phyloP scores from a whole-genome alignment of 805 yeast genomes.

The Wickerhamiella vanderwaltii region DNA sequence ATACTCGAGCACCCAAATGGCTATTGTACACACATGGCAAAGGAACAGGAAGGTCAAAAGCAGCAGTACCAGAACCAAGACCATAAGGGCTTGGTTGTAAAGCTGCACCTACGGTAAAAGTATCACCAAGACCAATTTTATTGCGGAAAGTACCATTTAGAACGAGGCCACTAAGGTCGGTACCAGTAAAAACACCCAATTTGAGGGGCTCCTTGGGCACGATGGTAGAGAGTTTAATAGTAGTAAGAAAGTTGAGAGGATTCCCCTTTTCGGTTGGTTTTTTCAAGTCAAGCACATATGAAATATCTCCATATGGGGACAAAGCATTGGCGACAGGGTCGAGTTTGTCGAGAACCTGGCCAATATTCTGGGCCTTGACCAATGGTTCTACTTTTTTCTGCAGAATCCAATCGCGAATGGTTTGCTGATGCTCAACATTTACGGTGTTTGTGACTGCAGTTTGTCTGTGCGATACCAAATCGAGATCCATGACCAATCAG shows the following conservation, averaged over 20 bases:
- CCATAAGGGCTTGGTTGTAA: conserved; percentile 18
- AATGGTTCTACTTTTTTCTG: conserved; percentile 22
- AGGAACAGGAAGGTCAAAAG: conserved; percentile 16
- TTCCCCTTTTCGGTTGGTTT: conserved; percentile 4
- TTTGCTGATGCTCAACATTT: conserved; percentile 23
- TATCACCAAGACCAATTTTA: conserved; percentile 21
- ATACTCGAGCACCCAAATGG: conserved; percentile 20
- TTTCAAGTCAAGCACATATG: conserved; percentile 13
- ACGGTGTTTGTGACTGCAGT: conserved; percentile 23
- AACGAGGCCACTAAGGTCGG: conserved; percentile 14
- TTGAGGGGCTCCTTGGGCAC: conserved; percentile 14
- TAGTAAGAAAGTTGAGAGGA: conserved; percentile 6
- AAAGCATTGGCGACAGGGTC: conserved; percentile 21
- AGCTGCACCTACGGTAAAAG: conserved; percentile 12
- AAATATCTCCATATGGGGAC: conserved; percentile 16
- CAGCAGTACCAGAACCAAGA: conserved; percentile 19
- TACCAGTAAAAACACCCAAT: conserved; percentile 12
- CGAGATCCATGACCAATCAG: conserved; percentile 11
- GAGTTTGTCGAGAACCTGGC: conserved; percentile 19
- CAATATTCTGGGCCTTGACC: conserved; percentile 20
- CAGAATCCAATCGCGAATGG: conserved; percentile 22
- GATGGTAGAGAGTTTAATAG: conserved; percentile 7
- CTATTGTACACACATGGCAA: conserved; percentile 17
- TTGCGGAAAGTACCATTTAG: conserved; percentile 15
- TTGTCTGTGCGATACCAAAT: conserved; percentile 21